Evolutionary conservation across 176 grass and related monocot species (phyloP).

Genomic region (Cenchrus americanus): DNA sequence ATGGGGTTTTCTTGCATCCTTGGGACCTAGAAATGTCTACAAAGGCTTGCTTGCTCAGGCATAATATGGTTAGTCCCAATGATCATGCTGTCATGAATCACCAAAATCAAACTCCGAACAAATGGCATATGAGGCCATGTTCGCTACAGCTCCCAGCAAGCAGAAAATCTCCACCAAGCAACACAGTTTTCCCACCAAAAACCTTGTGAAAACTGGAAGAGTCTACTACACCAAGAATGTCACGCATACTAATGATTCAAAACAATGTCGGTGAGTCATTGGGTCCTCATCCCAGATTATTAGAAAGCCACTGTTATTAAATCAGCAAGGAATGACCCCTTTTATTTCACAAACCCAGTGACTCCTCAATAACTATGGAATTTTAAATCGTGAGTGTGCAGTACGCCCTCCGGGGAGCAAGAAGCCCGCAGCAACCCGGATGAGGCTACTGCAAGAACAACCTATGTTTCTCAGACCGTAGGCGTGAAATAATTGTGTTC

Average conservation of each 20-base stretch:
- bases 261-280: not conserved
- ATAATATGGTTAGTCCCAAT: too few species aligned
- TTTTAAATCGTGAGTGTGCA: constrained; percentile 43
- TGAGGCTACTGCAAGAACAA: constrained; percentile 33
- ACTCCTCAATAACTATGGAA: constrained; percentile 34
- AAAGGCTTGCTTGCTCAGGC: too few species aligned
- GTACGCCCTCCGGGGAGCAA: constrained; percentile 29
- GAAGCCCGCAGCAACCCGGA: constrained; percentile 8
- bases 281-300: constrained; percentile 33
- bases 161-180: constrained; percentile 7
- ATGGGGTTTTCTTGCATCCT: too few species aligned
- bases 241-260: not conserved
- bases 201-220: not conserved
- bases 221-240: not conserved
- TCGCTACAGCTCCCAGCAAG: too few species aligned
- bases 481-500: constrained; percentile 11
- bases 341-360: constrained; percentile 20
- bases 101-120: too few species aligned
- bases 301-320: not conserved
- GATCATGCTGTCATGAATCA: too few species aligned
- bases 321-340: constrained; percentile 15
- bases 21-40: too few species aligned
- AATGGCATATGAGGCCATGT: too few species aligned
- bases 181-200: not conserved
- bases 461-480: not conserved